These are phyloP conservation scores for Asterophora lycoperdoides DNA, from an alignment of 768 basidiomycete species.

Conservation along the genomic window DNA sequence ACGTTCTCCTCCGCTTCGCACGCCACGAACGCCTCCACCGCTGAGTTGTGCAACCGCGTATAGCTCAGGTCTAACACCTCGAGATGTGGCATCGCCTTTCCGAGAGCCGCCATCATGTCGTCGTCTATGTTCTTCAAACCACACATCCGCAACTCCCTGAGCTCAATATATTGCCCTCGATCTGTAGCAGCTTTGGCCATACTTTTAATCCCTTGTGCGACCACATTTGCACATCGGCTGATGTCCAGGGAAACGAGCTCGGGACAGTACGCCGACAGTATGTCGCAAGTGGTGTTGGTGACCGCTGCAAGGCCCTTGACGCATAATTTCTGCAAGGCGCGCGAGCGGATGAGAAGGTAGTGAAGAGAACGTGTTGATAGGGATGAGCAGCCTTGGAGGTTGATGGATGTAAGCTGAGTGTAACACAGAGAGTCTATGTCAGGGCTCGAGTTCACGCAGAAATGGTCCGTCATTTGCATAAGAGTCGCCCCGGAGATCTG, in stretches of 20 bases:
- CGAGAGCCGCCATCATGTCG: constrained; percentile 59
- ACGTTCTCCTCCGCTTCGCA: constrained; percentile 37
- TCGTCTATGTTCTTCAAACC: constrained; percentile 63
- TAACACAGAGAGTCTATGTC: constrained; percentile 34
- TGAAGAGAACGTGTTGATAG: constrained; percentile 67
- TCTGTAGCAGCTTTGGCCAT: constrained; percentile 40
- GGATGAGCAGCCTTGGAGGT: constrained; percentile 67
- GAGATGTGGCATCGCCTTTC: constrained; percentile 62
- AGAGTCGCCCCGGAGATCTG: constrained; percentile 46
- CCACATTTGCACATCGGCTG: constrained; percentile 65
- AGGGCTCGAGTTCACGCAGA: constrained; percentile 42
- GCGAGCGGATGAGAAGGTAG: constrained; percentile 63
- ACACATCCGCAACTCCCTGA: constrained; percentile 64
- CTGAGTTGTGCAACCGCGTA: constrained; percentile 67
- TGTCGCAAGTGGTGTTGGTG: constrained; percentile 68
- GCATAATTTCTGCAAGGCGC: constrained; percentile 50
- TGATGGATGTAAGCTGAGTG: constrained; percentile 69
- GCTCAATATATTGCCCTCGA: constrained; percentile 43
- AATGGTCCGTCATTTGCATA: constrained; percentile 46
- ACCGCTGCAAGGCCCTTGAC: constrained; percentile 68
- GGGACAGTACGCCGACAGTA: constrained; percentile 57
- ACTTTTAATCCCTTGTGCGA: constrained; percentile 54
- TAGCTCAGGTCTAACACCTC: constrained; percentile 83
- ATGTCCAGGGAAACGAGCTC: constrained; percentile 61
- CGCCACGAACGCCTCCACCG: constrained; percentile 67